Base-by-base conservation (phyloP, 345 rosid genomes). In the Conringia planisiliqua region DNA sequence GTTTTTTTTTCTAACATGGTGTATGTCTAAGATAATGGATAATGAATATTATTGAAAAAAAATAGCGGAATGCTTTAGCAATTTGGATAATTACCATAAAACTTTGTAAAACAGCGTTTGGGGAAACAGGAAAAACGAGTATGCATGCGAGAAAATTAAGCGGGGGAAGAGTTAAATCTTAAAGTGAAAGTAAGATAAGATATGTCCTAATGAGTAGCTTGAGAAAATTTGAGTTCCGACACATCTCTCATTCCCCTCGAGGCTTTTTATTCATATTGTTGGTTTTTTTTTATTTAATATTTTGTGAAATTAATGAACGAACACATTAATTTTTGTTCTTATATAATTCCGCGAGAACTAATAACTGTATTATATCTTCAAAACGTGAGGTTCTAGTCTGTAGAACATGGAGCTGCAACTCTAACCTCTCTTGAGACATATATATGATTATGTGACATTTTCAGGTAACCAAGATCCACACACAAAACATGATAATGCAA, bases 161-260 rank as follows among this genome's bases (percentile, higher is more conserved):
- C 33, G 40, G 58, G 43, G n/a, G n/a, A 47, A 5, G 12, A 39
- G 13, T 46, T 35, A 20, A 13, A 32, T 40, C n/a, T 29, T 39
- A 71, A 17, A 60, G 51, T 72, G 30, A 50, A 51, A 51, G 43
- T 9, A 62, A 72, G 76, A 72, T 72, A 18, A 72, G 70, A 52
- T 62, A 39, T 62, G 70, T 51, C 54, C 50, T 61, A 36, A 58
- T 36, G 61, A 71, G 68, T 36, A 48, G 58, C 66, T 44, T 57
- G 24, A 22, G 24, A 22, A 1, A 22, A 22, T 22, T 24, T 0
- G 30, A 27, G 30, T 27, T 27, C 30, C 1, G 30, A 27, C 35
- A 62, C 18, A 35, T 48, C 50, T 48, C 48, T 48, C 68, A 61
- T 26, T 20, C 30, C n/a, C 33, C 33, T 69, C 14, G 5, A 13